Evolutionary conservation across 2,329 filamentous ascomycete species (phyloP).

Genomic region (Penicillium psychrosexuale): DNA sequence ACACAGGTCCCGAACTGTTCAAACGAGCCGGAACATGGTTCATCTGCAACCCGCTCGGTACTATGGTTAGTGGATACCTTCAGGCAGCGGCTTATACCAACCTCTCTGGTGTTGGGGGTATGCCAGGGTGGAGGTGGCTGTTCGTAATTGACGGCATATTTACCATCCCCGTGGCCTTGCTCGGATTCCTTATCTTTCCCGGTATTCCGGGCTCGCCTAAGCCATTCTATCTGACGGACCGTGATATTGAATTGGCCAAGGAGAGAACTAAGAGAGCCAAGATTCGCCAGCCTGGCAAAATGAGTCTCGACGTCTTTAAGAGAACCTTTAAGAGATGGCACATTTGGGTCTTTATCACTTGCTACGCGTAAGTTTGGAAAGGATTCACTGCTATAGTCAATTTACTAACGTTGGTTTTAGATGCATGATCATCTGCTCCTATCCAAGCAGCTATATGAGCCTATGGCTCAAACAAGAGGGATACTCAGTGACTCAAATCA

Average conservation of each 20-base stretch:
- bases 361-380: constrained; percentile 45
- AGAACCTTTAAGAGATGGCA: constrained; percentile 50
- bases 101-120: constrained; percentile 50
- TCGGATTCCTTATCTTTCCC: constrained; percentile 51
- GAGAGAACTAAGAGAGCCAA: constrained; percentile 25
- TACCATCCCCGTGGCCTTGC: constrained; percentile 54
- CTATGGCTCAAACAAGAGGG: constrained; percentile 53
- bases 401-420: constrained; percentile 18
- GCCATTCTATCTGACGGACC: constrained; percentile 38
- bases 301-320: constrained; percentile 46
- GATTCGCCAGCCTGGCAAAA: constrained; percentile 40
- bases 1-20: constrained; percentile 47
- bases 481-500: constrained; percentile 50
- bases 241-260: constrained; percentile 40
- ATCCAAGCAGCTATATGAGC: constrained; percentile 50
- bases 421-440: constrained; percentile 47
- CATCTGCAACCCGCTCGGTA: constrained; percentile 51
- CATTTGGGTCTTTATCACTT: constrained; percentile 50
- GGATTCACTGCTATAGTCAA: neutral
- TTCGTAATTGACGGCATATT: constrained; percentile 60
- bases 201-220: constrained; percentile 43
- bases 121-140: constrained; percentile 54
- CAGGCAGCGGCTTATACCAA: constrained; percentile 55
- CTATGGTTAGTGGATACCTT: constrained; percentile 59
- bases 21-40: constrained; percentile 57